Evolutionary conservation across 306 rosid species (phyloP).

Genomic region (Prunus padus): DNA sequence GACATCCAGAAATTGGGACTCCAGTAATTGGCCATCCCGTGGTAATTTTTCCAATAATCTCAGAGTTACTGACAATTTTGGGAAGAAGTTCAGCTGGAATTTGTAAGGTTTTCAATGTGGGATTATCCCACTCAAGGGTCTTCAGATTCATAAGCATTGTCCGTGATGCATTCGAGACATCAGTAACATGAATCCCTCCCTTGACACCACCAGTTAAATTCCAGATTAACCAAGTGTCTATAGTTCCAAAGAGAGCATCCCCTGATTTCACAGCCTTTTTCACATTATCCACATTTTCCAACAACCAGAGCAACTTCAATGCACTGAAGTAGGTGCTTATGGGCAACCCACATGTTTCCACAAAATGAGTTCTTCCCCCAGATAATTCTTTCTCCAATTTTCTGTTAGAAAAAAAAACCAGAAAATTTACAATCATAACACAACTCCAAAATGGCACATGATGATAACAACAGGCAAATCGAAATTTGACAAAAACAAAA

Average conservation of each 20-base stretch:
- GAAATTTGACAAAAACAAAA: background rate
- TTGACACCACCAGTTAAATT: constrained; percentile 73
- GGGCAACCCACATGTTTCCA: constrained; percentile 77
- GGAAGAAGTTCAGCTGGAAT: constrained; percentile 69
- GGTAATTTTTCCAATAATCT: constrained; percentile 61
- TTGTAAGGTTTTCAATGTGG: constrained; percentile 49
- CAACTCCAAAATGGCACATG: background rate
- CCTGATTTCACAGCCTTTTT: constrained; percentile 55
- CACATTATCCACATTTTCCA: constrained; percentile 68
- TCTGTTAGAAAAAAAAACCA: constrained; percentile 38
- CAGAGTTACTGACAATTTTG: constrained; percentile 74
- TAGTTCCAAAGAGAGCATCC: constrained; percentile 85
- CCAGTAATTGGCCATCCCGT: constrained; percentile 78
- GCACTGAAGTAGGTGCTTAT: constrained; percentile 90
- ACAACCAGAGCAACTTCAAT: constrained; percentile 72
- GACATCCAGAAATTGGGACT: constrained; percentile 74
- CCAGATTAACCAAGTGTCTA: constrained; percentile 93
- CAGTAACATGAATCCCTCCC: constrained; percentile 80
- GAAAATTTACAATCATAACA: constrained; percentile 3
- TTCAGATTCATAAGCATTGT: constrained; percentile 91
- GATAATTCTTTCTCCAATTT: constrained; percentile 72
- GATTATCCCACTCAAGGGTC: constrained; percentile 69
- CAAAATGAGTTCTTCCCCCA: constrained; percentile 76
- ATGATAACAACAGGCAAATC: background rate
- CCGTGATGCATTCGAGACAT: constrained; percentile 82